These are phyloP conservation scores for Pichia norvegensis DNA, from an alignment of 1,139 yeast genomes.

Conservation along the genomic window DNA sequence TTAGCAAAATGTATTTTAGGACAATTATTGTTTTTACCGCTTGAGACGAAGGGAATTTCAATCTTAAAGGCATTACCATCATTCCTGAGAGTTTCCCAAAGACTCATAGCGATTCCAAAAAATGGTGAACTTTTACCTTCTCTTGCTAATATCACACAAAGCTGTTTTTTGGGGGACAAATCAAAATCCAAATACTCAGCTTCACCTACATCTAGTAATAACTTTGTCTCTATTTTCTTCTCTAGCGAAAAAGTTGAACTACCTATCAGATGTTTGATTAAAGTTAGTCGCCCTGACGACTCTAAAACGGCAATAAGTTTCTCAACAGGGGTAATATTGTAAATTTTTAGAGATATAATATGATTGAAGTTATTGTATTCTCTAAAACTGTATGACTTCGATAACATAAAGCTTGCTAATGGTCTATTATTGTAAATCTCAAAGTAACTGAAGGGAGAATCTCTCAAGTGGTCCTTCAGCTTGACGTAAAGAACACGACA, in stretches of 20 bases:
- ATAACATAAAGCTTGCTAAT: slow-evolving; percentile 25
- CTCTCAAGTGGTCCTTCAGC: slow-evolving; percentile 63
- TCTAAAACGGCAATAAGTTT: slow-evolving; percentile 39
- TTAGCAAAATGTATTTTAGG: background rate
- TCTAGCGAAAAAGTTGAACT: slow-evolving; percentile 10
- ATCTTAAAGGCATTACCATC: background rate
- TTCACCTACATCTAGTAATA: background rate
- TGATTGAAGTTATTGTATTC: slow-evolving; percentile 31
- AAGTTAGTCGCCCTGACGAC: slow-evolving; percentile 36
- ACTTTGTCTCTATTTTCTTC: slow-evolving; percentile 2
- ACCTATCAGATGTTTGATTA: slow-evolving; percentile 24
- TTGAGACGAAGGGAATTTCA: background rate
- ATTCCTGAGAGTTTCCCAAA: background rate
- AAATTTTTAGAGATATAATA: slow-evolving; percentile 48
- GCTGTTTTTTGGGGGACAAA: background rate
- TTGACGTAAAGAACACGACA: slow-evolving; percentile 60
- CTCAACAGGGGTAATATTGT: slow-evolving; percentile 15
- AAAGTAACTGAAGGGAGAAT: slow-evolving; percentile 37
- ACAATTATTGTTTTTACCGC: background rate
- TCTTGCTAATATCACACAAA: background rate
- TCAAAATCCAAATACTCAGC: slow-evolving; percentile 5
- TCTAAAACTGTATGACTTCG: slow-evolving; percentile 17
- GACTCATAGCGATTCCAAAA: background rate
- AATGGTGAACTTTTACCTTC: background rate
- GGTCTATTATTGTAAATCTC: slow-evolving; percentile 32